Evolutionary conservation across 2,329 filamentous ascomycete species (phyloP), one percentile per base, ranked within the genome.

Genomic region (Colletotrichum australisinense): DNA sequence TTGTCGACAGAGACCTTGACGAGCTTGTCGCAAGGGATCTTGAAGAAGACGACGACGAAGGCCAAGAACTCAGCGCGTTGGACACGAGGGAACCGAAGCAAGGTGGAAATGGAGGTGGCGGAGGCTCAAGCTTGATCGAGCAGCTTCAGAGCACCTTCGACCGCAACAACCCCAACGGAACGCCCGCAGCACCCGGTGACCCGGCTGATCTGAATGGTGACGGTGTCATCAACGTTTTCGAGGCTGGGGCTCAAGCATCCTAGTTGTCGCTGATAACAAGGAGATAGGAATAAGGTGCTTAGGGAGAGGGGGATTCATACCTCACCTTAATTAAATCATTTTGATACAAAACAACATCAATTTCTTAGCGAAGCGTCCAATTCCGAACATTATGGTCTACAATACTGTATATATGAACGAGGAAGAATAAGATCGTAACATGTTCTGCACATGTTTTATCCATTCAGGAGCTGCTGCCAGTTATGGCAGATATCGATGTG

Each of bases 171-270:
- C 63, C 63, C 26, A 62, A 67, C 32, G 69, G 57, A 5, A 59
- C 57, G 5, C 57, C 57, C 7, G 32, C 57, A 32, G 57, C 57
- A 12, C 32, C 57, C 5, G 57, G 57, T 32, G 57, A 59, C 57
- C 57, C 57, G 19, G 57, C n/a, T 24, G 57, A 59, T 38, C 57
- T 59, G 1, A 59, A 59, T 5, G 57, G 56, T 3, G 63, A 71
- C 16, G 69, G 69, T 12, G 69, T 62, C 3, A 63, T 77, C 70
- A 76, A 74, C 59, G 57, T 71, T 59, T 74, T 78, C 56, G 73
- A 77, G 53, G 75, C 78, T 59, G 76, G 77, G 57, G 63, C 63
- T 24, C 63, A 67, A 19, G 63, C 56, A 32, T 32, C 28, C 28
- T 57, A 57, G 42, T 2, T 8, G 19, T 46, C 7, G 42, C 42